Conservation (phyloP, 23 red algal species). For the Chondrus crispus region DNA sequence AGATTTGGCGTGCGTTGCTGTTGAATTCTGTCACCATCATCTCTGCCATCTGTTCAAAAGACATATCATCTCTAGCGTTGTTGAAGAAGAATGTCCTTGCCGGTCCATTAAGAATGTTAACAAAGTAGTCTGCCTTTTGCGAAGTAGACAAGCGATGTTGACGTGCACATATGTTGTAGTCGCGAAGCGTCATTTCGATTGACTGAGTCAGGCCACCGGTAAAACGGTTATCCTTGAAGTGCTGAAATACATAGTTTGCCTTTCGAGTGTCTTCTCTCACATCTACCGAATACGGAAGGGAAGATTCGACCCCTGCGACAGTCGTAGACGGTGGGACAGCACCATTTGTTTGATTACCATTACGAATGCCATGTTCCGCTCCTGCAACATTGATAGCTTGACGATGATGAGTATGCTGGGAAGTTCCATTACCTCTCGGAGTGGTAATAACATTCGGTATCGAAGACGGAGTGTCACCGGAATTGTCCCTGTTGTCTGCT, state of each 20-base stretch:
- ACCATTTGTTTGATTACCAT: too few species aligned
- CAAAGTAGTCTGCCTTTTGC: slow-evolving; percentile 44
- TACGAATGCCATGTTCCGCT: too few species aligned
- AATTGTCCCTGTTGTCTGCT: too few species aligned
- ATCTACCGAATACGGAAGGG: too few species aligned
- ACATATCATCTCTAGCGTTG: slow-evolving; percentile 45
- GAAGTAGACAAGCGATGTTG: background rate
- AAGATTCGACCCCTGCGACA: too few species aligned
- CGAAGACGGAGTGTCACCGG: too few species aligned
- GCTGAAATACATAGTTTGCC: slow-evolving; percentile 32
- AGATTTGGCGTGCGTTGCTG: slow-evolving; percentile 14
- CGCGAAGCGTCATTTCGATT: slow-evolving; percentile 21
- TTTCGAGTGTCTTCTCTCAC: slow-evolving; percentile 10
- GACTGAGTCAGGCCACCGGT: slow-evolving; percentile 34
- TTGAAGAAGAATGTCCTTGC: slow-evolving; percentile 43
- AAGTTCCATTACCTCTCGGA: too few species aligned
- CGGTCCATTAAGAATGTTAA: slow-evolving; percentile 43
- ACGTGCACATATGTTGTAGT: slow-evolving; percentile 32
- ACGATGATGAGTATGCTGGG: too few species aligned
- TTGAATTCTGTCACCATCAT: slow-evolving; percentile 50
- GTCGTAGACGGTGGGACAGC: too few species aligned
- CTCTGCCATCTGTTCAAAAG: slow-evolving; percentile 37
- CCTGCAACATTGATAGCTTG: too few species aligned
- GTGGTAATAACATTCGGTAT: too few species aligned
- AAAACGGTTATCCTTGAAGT: slow-evolving; percentile 39